Percentiles rank a stretch among this genome's conserved stretches.
Evolutionary conservation across 208 protist species (phyloP).

Genomic region (Spongospora subterranea): DNA sequence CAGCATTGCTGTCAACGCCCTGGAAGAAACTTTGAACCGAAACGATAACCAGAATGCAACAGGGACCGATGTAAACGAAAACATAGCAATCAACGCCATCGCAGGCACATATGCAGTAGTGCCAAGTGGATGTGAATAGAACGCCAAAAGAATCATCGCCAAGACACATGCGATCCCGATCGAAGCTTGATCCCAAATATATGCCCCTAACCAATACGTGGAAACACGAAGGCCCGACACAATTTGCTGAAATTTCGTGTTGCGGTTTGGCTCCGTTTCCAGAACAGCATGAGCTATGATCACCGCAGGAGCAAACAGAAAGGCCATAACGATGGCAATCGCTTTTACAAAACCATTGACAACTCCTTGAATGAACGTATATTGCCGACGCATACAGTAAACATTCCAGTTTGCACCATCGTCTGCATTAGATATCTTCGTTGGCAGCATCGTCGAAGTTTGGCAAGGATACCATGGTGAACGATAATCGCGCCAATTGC

Average conservation of each 20-base stretch:
- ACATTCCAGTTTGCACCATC: conserved; percentile 27
- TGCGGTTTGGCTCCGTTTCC: conserved; percentile 61
- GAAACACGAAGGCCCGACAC: conserved; percentile 65
- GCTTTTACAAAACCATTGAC: conserved; percentile 62
- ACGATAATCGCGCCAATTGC: conserved; percentile 19
- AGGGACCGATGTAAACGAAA: not conserved
- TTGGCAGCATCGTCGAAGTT: not conserved
- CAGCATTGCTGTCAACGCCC: conserved; percentile 26
- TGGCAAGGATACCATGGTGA: conserved; percentile 47
- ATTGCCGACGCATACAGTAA: not conserved
- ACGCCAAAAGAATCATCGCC: not conserved
- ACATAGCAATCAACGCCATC: not conserved
- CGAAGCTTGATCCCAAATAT: conserved; percentile 58
- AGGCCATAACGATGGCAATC: conserved; percentile 62
- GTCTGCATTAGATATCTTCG: not conserved
- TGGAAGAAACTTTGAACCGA: conserved; percentile 21
- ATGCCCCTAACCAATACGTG: conserved; percentile 66
- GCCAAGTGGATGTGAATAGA: not conserved
- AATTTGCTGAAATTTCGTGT: conserved; percentile 72
- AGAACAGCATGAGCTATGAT: conserved; percentile 60
- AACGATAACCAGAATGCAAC: not conserved
- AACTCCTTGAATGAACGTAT: conserved; percentile 50
- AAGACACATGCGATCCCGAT: not conserved
- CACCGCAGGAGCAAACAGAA: conserved; percentile 54
- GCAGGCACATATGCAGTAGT: not conserved